Evolutionary conservation across 257 asterid species (phyloP).

Genomic region (Coffea eugenioides): DNA sequence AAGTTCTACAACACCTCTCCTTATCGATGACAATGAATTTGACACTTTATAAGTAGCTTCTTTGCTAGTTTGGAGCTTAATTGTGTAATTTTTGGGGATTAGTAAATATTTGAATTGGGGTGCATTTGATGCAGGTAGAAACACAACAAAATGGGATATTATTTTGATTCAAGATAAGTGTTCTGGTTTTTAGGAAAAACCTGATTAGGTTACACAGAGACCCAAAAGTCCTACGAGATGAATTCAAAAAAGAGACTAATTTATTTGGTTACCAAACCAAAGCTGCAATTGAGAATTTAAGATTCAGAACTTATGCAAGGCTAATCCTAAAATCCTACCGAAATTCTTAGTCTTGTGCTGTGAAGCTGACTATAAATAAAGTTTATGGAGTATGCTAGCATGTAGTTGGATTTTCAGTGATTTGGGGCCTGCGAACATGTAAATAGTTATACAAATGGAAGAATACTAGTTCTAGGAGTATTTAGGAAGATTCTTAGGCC

Average conservation of each 20-base stretch:
- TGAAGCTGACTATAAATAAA: neutral
- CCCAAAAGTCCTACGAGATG: neutral
- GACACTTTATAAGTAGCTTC: too few relatives aligned
- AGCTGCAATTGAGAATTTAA: neutral
- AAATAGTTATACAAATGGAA: neutral
- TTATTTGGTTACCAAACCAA: neutral
- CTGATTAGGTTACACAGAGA: neutral
- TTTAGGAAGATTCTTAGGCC: too few relatives aligned
- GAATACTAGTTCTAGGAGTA: too few relatives aligned
- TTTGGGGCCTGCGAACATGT: neutral
- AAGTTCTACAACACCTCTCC: too few relatives aligned
- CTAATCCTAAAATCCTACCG: neutral
- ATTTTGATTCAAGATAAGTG: neutral
- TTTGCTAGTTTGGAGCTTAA: neutral
- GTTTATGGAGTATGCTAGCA: neutral
- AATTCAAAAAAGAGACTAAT: neutral
- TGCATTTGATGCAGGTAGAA: neutral
- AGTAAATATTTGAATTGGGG: neutral
- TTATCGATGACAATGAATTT: too few relatives aligned
- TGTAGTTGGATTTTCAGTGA: neutral
- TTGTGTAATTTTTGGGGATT: neutral
- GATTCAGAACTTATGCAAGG: neutral
- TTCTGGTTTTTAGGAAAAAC: neutral
- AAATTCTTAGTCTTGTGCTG: neutral
- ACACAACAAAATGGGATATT: neutral